Percentiles rank a stretch among this genome's conserved stretches.
Conservation (phyloP, 2,329 filamentous ascomycete species). For the Chrysosporium keratinophilum region DNA sequence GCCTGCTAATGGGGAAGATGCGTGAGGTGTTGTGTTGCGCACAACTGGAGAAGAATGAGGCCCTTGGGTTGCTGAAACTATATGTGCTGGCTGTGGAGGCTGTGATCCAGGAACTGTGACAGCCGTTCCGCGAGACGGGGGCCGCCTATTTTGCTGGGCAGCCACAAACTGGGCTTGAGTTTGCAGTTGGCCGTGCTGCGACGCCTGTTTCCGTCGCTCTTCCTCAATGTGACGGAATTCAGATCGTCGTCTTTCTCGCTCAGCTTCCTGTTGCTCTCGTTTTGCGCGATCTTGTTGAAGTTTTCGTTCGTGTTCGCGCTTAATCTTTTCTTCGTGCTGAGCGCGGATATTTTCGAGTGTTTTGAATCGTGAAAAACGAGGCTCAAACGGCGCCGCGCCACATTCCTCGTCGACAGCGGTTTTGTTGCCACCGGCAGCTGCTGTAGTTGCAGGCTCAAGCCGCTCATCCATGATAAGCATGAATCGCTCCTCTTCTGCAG, state of each 20-base stretch:
- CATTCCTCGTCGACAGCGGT: conserved; percentile 65
- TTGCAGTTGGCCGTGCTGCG: conserved; percentile 41
- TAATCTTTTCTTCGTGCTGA: conserved; percentile 60
- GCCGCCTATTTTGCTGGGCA: conserved; percentile 43
- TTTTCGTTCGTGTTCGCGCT: conserved; percentile 40
- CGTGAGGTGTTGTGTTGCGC: conserved; percentile 39
- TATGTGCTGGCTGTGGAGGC: conserved; percentile 26
- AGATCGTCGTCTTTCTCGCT: conserved; percentile 39
- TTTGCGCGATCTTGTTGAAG: conserved; percentile 41
- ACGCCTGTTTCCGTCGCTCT: conserved; percentile 31
- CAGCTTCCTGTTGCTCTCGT: conserved; percentile 40
- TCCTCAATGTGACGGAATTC: conserved; percentile 38
- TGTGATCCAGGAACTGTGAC: conserved; percentile 21
- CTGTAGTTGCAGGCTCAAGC: conserved; percentile 50
- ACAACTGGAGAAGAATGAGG: conserved; percentile 40
- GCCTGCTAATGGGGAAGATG: conserved; percentile 37
- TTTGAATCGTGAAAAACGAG: conserved; percentile 84
- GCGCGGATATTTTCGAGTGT: conserved; percentile 74
- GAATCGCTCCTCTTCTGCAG: conserved; percentile 78
- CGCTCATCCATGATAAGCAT: conserved; percentile 90
- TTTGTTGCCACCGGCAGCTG: conserved; percentile 46
- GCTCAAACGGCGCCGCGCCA: conserved; percentile 64
- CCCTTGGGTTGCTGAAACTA: conserved; percentile 28
- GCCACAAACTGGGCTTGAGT: conserved; percentile 25
- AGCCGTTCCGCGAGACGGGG: conserved; percentile 37